These are phyloP conservation scores for Dactylellina leptospora DNA, from an alignment of 2,329 filamentous ascomycete genomes.

Conservation along the genomic window DNA sequence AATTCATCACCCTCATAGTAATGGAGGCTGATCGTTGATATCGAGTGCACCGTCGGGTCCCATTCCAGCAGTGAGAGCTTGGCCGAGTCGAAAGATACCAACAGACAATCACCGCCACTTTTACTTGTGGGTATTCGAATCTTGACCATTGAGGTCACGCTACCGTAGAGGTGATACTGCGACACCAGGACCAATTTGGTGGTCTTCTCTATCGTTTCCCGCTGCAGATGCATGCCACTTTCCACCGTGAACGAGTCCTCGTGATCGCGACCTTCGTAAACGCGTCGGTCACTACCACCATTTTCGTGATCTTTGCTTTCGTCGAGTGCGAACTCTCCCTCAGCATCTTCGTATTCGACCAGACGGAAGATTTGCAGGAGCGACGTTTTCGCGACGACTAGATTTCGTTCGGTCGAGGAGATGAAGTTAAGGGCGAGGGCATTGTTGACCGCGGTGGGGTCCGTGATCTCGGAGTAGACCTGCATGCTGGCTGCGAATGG, in stretches of 20 bases:
- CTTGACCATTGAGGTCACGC: conserved; percentile 80
- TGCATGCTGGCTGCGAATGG: conserved; percentile 37
- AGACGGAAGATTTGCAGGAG: conserved; percentile 89
- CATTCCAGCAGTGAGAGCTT: conserved; percentile 94
- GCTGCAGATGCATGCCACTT: conserved; percentile 68
- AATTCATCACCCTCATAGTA: conserved; percentile 94
- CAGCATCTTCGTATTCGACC: conserved; percentile 62
- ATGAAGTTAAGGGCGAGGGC: conserved; percentile 81
- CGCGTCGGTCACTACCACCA: conserved; percentile 59
- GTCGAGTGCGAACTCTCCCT: conserved; percentile 59
- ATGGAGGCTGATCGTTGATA: conserved; percentile 92
- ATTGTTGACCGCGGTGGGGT: conserved; percentile 92
- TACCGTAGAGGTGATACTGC: conserved; percentile 84
- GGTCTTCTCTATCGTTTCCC: conserved; percentile 71
- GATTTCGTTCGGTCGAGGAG: conserved; percentile 78
- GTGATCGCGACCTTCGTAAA: conserved; percentile 70
- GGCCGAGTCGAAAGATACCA: conserved; percentile 87
- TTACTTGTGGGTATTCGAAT: conserved; percentile 77
- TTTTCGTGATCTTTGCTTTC: conserved; percentile 64
- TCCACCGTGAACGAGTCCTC: conserved; percentile 73
- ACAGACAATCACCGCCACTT: conserved; percentile 73
- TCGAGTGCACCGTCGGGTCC: conserved; percentile 80
- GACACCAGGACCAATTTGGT: conserved; percentile 84
- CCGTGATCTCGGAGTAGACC: conserved; percentile 87
- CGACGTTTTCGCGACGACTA: conserved; percentile 90